These are phyloP conservation scores for Papiliotrema terrestris DNA, from an alignment of 1,284 basidiomycete genomes.

Conservation along the genomic window DNA sequence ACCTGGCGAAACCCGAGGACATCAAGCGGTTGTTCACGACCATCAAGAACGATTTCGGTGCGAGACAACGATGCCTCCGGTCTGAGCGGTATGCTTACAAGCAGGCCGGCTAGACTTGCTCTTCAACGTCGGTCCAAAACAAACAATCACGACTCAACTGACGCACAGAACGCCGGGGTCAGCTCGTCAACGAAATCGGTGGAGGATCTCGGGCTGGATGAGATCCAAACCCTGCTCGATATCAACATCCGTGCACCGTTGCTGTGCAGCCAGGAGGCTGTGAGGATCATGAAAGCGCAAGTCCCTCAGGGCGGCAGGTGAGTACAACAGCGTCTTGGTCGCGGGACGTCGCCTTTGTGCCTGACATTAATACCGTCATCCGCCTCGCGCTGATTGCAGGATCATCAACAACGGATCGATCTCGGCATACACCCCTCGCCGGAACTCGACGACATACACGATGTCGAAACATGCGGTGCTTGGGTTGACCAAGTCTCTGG, in stretches of 20 bases:
- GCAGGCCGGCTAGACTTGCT: conserved; percentile 63
- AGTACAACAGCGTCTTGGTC: not conserved
- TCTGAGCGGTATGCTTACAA: not conserved
- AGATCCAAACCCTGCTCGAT: conserved; percentile 61
- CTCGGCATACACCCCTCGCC: conserved; percentile 66
- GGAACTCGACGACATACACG: conserved; percentile 59
- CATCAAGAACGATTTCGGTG: conserved; percentile 58
- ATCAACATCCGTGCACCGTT: conserved; percentile 68
- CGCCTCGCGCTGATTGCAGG: conserved; percentile 24
- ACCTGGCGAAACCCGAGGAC: conserved; percentile 60
- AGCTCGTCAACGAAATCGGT: conserved; percentile 54
- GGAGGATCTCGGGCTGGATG: conserved; percentile 59
- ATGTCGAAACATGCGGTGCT: conserved; percentile 69
- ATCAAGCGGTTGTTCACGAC: conserved; percentile 59
- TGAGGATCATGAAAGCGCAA: conserved; percentile 66
- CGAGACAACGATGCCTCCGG: not conserved
- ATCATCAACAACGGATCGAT: conserved; percentile 82
- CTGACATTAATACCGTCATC: too few species aligned
- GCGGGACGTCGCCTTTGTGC: not conserved
- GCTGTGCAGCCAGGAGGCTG: conserved; percentile 67
- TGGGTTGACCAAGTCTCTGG: conserved; percentile 68
- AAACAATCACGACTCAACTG: not conserved
- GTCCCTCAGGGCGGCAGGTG: conserved; percentile 61
- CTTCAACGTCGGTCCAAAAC: conserved; percentile 60
- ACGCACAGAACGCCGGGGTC: conserved; percentile 53